These are phyloP conservation scores for Corynascus novoguineensis DNA, from an alignment of 495 filamentous ascomycete genomes.

Conservation along the genomic window DNA sequence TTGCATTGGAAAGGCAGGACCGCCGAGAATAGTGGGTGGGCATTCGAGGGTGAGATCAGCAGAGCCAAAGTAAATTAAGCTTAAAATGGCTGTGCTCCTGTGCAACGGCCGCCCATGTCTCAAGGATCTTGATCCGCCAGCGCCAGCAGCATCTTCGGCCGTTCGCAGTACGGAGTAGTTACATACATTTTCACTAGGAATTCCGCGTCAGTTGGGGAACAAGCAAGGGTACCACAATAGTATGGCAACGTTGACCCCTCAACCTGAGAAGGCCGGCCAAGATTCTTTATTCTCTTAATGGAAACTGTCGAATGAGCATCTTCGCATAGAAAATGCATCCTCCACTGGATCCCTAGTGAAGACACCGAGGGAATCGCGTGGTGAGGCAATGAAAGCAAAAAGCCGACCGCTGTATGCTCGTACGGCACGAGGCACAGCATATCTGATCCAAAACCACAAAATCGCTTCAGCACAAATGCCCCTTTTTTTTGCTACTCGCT, in stretches of 20 bases:
- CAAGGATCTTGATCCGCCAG: no score
- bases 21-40: not conserved
- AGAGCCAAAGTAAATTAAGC: no score
- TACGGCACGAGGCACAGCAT: not conserved
- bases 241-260: constrained; percentile 8
- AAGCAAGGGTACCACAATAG: not conserved
- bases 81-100: no score
- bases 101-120: no score
- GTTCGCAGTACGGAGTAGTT: no score
- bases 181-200: no score
- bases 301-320: not conserved
- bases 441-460: not conserved
- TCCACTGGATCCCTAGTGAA: not conserved
- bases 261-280: constrained; percentile 10
- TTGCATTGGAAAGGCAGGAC: not conserved
- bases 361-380: not conserved
- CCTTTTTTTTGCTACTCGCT: constrained; percentile 6
- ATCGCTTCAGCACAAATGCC: constrained; percentile 3
- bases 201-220: not conserved
- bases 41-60: no score
- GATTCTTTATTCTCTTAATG: not conserved
- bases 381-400: constrained; percentile 1
- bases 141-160: no score
- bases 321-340: not conserved
- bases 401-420: not conserved